phyloP scores from a whole-genome alignment of 2,329 filamentous ascomycete species.

The Podosphaera xanthii region DNA sequence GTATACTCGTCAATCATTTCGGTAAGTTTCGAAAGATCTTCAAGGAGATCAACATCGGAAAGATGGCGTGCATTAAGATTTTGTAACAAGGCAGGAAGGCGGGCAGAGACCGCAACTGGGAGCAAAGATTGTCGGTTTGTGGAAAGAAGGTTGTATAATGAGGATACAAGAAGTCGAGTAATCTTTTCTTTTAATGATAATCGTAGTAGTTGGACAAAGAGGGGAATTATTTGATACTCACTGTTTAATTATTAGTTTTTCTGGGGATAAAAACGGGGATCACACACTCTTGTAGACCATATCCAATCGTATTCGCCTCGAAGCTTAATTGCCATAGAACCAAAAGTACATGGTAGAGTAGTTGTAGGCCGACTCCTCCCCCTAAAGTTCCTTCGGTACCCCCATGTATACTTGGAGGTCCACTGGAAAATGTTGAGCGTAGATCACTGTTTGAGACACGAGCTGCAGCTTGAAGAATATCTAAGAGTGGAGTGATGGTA shows the following conservation, averaged over 20 bases:
- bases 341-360: slow-evolving; percentile 81
- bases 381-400: slow-evolving; percentile 41
- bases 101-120: slow-evolving; percentile 66
- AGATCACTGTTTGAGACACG: slow-evolving; percentile 44
- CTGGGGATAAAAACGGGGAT: background rate
- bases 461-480: slow-evolving; percentile 60
- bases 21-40: slow-evolving; percentile 36
- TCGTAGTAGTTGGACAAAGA: slow-evolving; percentile 81
- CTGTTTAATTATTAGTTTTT: slow-evolving; percentile 22
- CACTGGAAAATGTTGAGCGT: slow-evolving; percentile 38
- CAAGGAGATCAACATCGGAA: slow-evolving; percentile 38
- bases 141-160: slow-evolving; percentile 63
- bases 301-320: slow-evolving; percentile 49
- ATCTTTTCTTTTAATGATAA: slow-evolving; percentile 96
- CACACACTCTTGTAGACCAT: slow-evolving; percentile 64
- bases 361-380: slow-evolving; percentile 72
- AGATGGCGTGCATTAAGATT: slow-evolving; percentile 39
- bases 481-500: slow-evolving; percentile 59
- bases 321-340: slow-evolving; percentile 96
- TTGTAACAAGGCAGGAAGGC: slow-evolving; percentile 45
- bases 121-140: slow-evolving; percentile 50
- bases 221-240: slow-evolving; percentile 74
- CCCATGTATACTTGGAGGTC: slow-evolving; percentile 27
- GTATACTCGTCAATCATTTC: slow-evolving; percentile 44
- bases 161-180: slow-evolving; percentile 72